phyloP scores from a whole-genome alignment of 352 stramenopile genomes.

The Pythium phragmiticola region DNA sequence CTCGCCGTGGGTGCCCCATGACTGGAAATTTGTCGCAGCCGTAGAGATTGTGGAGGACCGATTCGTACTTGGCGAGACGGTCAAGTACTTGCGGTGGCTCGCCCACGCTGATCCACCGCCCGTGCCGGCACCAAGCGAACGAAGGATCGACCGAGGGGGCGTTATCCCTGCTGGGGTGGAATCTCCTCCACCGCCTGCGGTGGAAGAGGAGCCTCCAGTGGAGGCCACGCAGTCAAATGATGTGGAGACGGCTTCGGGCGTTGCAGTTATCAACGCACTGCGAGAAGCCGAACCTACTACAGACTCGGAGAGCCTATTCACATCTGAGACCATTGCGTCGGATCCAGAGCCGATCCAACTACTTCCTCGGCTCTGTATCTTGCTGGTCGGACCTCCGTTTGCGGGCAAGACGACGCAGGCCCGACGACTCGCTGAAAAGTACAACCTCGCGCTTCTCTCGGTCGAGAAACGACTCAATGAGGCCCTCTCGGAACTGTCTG shows the following conservation, averaged over 20 bases:
- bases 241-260: not conserved
- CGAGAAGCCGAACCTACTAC: not conserved
- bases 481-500: slow-evolving; percentile 30
- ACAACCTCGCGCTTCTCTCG: slow-evolving; percentile 53
- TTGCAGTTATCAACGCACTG: slow-evolving; percentile 18
- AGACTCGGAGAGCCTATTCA: not conserved
- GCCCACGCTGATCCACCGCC: not conserved
- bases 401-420: slow-evolving; percentile 58
- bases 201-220: not conserved
- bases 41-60: slow-evolving; percentile 43
- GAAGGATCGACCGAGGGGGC: too few relatives aligned
- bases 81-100: slow-evolving; percentile 67
- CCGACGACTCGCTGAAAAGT: slow-evolving; percentile 43
- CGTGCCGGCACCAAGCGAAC: too few relatives aligned
- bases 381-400: slow-evolving; percentile 63
- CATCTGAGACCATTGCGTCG: not conserved
- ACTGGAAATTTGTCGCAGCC: slow-evolving; percentile 47
- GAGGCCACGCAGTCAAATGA: not conserved
- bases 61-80: slow-evolving; percentile 50
- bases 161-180: too few relatives aligned
- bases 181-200: not conserved
- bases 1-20: slow-evolving; percentile 34
- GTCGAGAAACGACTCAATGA: slow-evolving; percentile 43
- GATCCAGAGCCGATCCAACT: not conserved
- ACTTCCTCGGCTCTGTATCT: slow-evolving; percentile 35